Percentiles rank a stretch among this genome's conserved stretches.
Evolutionary conservation across 345 rosid genomes (phyloP).

Genomic region (Hibiscus tridactylites): DNA sequence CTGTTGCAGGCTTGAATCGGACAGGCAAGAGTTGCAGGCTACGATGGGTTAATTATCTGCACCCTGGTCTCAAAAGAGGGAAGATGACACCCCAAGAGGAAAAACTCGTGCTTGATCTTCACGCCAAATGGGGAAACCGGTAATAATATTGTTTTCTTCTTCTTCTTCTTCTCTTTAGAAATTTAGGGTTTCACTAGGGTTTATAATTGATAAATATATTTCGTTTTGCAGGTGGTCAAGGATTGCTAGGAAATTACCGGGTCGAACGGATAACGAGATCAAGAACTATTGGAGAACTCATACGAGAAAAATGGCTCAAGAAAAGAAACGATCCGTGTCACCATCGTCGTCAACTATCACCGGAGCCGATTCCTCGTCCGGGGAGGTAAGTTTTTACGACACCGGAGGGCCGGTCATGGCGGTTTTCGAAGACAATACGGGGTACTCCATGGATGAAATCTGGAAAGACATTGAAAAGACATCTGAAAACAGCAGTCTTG

Average conservation of each 20-base stretch:
- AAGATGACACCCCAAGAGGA: conserved; percentile 95
- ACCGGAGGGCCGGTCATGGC: conserved; percentile 49
- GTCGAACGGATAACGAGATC: conserved; percentile 92
- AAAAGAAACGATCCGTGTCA: conserved; percentile 35
- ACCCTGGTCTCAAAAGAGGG: conserved; percentile 94
- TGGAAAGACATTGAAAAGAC: conserved; percentile 74
- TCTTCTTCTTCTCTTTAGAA: background rate
- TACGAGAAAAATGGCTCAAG: conserved; percentile 81
- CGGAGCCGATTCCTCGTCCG: conserved; percentile 38
- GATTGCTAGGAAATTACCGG: conserved; percentile 84
- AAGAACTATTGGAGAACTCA: conserved; percentile 97
- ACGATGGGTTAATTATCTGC: conserved; percentile 96
- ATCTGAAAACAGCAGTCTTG: conserved; percentile 31
- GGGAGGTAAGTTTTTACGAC: conserved; percentile 63
- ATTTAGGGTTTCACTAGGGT: background rate
- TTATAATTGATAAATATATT: background rate
- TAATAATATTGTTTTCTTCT: conserved; percentile 9
- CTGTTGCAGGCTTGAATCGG: conserved; percentile 88
- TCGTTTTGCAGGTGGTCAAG: conserved; percentile 70
- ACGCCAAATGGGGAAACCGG: conserved; percentile 96
- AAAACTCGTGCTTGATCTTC: conserved; percentile 84
- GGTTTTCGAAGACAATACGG: conserved; percentile 35
- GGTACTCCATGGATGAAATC: conserved; percentile 72
- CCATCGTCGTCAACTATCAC: conserved; percentile 45
- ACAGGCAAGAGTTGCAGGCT: conserved; percentile 99